Evolutionary conservation across 148 eudicot species (phyloP).

Genomic region (Dysphania ambrosioides): DNA sequence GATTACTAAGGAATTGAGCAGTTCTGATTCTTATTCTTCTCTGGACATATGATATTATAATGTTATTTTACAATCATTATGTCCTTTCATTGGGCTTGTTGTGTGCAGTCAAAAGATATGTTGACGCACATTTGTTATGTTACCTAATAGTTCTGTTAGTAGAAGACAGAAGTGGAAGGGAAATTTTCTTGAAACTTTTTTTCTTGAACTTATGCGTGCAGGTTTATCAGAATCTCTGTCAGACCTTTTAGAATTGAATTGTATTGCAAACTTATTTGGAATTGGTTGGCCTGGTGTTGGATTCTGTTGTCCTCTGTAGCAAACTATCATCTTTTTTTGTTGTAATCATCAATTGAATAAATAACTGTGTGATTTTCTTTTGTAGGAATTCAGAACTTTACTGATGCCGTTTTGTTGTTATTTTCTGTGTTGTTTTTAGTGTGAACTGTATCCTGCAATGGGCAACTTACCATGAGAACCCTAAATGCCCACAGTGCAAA

Average conservation of each 20-base stretch:
- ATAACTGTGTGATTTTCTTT: neutral
- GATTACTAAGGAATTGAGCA: neutral
- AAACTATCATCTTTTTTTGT: neutral
- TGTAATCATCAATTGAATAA: neutral
- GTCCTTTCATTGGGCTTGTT: neutral
- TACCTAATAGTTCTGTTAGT: neutral
- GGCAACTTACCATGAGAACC: slow-evolving; percentile 78
- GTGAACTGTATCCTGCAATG: slow-evolving; percentile 85
- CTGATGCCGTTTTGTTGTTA: neutral
- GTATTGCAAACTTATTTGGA: neutral
- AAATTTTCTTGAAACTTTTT: no score
- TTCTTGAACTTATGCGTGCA: neutral
- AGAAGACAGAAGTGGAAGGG: neutral
- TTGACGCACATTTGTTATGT: neutral
- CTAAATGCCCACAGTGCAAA: slow-evolving; percentile 93
- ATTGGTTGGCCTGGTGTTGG: neutral
- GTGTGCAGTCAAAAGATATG: neutral
- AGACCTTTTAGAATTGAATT: neutral
- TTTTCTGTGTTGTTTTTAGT: slow-evolving; percentile 34
- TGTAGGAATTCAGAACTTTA: neutral
- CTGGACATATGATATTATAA: neutral
- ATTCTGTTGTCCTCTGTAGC: neutral
- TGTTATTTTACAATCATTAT: neutral
- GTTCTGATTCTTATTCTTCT: neutral
- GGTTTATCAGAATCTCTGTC: neutral